Evolutionary conservation across 2,329 filamentous ascomycete species (phyloP), one percentile per base, ranked within the genome.

Genomic region (Aspergillus clavatus): DNA sequence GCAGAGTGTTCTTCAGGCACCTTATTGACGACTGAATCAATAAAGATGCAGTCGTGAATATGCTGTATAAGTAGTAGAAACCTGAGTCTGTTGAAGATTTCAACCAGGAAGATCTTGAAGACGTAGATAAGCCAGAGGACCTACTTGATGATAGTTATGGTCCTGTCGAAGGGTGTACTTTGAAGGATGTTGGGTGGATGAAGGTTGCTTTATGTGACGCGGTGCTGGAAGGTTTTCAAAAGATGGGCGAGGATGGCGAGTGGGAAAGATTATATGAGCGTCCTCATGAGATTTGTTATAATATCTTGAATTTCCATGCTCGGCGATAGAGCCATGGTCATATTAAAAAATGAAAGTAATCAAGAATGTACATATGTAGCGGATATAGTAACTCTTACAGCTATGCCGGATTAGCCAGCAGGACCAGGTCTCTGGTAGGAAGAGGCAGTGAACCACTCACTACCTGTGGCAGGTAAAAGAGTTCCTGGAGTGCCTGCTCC

Each of bases 401-500:
- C 26, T 27, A 27, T 27, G 26, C 26, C 26, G n/a, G 26, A 27
- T 27, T 27, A 7, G 26, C 8, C 7, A 27, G 26, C 7, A 3
- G 5, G 26, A 27, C n/a, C 8, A 27, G 26, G 26, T 27, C 26
- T 27, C 10, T 27, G 7, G 26, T 7, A 27, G 26, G 26, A 27
- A 12, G 26, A 12, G 26, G 8, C 5, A 1, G 16, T 42, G 8
- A 4, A 37, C 21, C 8, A 21, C 18, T 37, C n/a, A n/a, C n/a
- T n/a, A 36, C 5, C 21, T 46, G 1, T 4, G 46, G 18, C 12
- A 36, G 21, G 28, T 49, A 4, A 16, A 42, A 2, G 6, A 18
- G n/a, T 49, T 49, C 27, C 35, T 43, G 1, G 11, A 49, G 43
- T 5, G 31, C 16, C 28, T 46, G 10, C 21, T 31, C 3, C 18